Evolutionary conservation across 805 yeast genomes (phyloP), one percentile per base, ranked within the genome.

Genomic region (Blastobotrys terrestris): DNA sequence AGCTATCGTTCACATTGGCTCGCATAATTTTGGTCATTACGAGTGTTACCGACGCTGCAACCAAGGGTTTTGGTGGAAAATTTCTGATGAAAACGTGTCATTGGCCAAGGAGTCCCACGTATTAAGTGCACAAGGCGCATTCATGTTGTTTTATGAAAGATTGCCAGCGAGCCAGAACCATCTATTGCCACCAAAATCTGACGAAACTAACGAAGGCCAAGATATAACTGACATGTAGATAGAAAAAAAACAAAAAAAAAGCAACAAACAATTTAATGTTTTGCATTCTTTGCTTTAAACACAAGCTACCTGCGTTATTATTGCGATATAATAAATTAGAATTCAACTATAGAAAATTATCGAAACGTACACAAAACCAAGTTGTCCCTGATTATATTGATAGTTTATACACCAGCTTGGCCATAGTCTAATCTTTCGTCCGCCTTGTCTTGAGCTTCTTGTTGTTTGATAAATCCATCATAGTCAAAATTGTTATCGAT

Each of bases 11-110:
- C 99, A 92, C 68, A 91, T 85, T 66, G 99, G 99, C 48, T 86
- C 96, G 0, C 97, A 94, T 62, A 90, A 92, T 62, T 94, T 89
- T 66, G 99, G 99, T n/a, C 99, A 92, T 68, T 92, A 92, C 65
- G 87, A 92, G 55, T 89, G 95, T 43, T 92, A 79, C 71, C 80
- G 97, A 63, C 84, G 81, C 62, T 49, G 58, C 40, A 77, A 72
- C 53, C 78, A 95, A 59, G 94, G 91, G 1, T 76, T 81, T 8
- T 92, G 99, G 99, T 91, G 97, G 96, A 79, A 96, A 65, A 84
- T 91, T 16, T 85, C 94, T 60, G 99, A 94, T 68, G 96, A 90
- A 64, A 81, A 83, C 2, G 95, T 91, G 2, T 81, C 88, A 55
- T 77, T 87, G 31, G 89, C 88, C 2, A 78, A 82, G 11, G 96